phyloP scores from a whole-genome alignment of 768 basidiomycete species.

The Filobasidium wieringae region DNA sequence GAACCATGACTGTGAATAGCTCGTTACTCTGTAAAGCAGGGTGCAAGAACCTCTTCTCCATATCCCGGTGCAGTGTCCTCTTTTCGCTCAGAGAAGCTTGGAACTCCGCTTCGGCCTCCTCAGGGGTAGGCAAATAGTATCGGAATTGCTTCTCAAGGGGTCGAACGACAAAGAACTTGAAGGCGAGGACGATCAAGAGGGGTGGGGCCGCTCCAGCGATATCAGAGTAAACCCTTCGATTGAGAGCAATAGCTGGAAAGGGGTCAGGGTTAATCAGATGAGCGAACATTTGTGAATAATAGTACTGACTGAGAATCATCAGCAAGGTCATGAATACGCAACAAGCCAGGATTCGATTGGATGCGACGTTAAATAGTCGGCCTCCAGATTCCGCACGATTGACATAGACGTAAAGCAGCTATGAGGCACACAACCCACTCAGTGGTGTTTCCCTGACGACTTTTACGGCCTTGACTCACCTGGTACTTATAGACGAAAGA shows the following conservation, averaged over 20 bases:
- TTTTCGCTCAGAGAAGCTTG: constrained; percentile 51
- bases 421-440: too few relatives aligned
- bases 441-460: too few relatives aligned
- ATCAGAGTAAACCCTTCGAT: constrained; percentile 53
- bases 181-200: constrained; percentile 59
- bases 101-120: constrained; percentile 53
- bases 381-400: constrained; percentile 88
- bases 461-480: constrained; percentile 7
- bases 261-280: constrained; percentile 8
- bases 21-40: constrained; percentile 77
- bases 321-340: constrained; percentile 69
- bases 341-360: constrained; percentile 72
- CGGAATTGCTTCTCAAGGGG: constrained; percentile 58
- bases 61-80: constrained; percentile 66
- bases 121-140: constrained; percentile 63
- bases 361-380: constrained; percentile 82
- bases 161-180: constrained; percentile 73
- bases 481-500: constrained; percentile 63
- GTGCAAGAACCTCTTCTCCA: constrained; percentile 88
- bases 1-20: constrained; percentile 45
- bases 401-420: constrained; percentile 85
- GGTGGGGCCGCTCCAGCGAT: constrained; percentile 75
- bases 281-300: constrained; percentile 2
- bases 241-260: constrained; percentile 65
- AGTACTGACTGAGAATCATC: constrained; percentile 56